phyloP scores from a whole-genome alignment of 2,329 filamentous ascomycete genomes.

The Kalmusia sp. region DNA sequence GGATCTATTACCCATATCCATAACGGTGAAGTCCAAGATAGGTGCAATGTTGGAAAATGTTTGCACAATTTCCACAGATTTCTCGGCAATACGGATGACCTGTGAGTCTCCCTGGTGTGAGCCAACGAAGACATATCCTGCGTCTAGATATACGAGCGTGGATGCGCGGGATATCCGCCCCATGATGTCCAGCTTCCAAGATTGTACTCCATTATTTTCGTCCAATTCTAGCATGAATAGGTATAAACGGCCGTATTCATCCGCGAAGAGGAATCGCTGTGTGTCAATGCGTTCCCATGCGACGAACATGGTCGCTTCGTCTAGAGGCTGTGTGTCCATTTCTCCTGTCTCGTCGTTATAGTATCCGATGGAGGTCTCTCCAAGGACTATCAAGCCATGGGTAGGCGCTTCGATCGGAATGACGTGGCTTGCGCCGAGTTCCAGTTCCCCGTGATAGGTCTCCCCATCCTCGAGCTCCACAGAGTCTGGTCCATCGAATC shows the following conservation, averaged over 20 bases:
- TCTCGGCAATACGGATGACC: slow-evolving; percentile 69
- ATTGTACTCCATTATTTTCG: slow-evolving; percentile 69
- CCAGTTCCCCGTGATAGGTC: slow-evolving; percentile 61
- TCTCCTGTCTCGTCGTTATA: slow-evolving; percentile 78
- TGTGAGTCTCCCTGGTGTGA: slow-evolving; percentile 95
- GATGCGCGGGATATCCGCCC: slow-evolving; percentile 77
- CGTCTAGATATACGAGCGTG: slow-evolving; percentile 77
- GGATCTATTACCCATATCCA: slow-evolving; percentile 91
- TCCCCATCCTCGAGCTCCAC: slow-evolving; percentile 62
- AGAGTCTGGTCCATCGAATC: slow-evolving; percentile 58
- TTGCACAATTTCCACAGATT: slow-evolving; percentile 73
- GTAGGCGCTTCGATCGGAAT: slow-evolving; percentile 67
- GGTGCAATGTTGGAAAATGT: slow-evolving; percentile 85
- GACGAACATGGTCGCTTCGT: slow-evolving; percentile 85
- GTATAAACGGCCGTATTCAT: slow-evolving; percentile 87
- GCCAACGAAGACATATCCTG: slow-evolving; percentile 79
- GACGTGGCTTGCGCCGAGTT: slow-evolving; percentile 66
- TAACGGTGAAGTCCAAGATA: slow-evolving; percentile 90
- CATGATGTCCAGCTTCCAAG: slow-evolving; percentile 74
- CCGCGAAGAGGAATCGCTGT: slow-evolving; percentile 83
- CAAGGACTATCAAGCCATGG: slow-evolving; percentile 56
- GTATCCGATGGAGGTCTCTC: slow-evolving; percentile 78
- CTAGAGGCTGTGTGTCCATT: slow-evolving; percentile 68
- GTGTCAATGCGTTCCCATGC: slow-evolving; percentile 87
- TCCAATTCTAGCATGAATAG: slow-evolving; percentile 79